Evolutionary conservation across 1,284 basidiomycete genomes (phyloP).

Genomic region (Ustilago trichophora): DNA sequence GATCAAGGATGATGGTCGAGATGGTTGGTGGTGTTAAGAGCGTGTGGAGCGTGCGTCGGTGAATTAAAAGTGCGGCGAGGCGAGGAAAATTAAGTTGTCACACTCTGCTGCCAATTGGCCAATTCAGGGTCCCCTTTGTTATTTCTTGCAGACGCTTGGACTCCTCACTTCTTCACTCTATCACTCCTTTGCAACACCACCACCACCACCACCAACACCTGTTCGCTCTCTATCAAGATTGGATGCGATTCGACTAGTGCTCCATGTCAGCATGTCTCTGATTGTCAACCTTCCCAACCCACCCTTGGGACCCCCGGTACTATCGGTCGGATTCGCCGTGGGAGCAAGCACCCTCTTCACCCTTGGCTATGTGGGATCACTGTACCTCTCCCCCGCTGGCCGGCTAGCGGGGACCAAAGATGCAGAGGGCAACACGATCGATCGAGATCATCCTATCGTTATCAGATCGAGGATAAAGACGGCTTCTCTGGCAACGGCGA

Average conservation of each 20-base stretch:
- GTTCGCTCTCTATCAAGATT: no score
- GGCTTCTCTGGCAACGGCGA: constrained; percentile 24
- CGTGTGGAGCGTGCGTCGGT: constrained; percentile 7
- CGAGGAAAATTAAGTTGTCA: no score
- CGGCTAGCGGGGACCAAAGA: constrained; percentile 17
- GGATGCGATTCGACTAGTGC: not conserved
- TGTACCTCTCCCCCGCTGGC: constrained; percentile 68
- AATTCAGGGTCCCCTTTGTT: constrained; percentile 28
- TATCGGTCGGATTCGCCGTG: constrained; percentile 26
- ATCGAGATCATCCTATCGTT: constrained; percentile 47
- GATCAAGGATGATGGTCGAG: not conserved
- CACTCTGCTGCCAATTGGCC: not conserved
- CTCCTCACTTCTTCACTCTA: not conserved
- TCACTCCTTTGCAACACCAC: not conserved
- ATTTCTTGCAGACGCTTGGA: no score
- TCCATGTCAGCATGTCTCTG: constrained; percentile 46
- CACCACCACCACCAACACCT: not conserved
- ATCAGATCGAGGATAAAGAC: constrained; percentile 45
- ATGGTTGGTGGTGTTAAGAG: not conserved
- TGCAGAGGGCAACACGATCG: constrained; percentile 18
- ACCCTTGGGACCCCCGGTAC: constrained; percentile 7
- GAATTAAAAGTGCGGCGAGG: no score
- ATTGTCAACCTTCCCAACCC: constrained; percentile 14
- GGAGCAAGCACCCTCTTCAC: constrained; percentile 63
- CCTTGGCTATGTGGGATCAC: constrained; percentile 68